Evolutionary conservation across 2,329 filamentous ascomycete genomes (phyloP).

Genomic region (Teratosphaeria nubilosa): DNA sequence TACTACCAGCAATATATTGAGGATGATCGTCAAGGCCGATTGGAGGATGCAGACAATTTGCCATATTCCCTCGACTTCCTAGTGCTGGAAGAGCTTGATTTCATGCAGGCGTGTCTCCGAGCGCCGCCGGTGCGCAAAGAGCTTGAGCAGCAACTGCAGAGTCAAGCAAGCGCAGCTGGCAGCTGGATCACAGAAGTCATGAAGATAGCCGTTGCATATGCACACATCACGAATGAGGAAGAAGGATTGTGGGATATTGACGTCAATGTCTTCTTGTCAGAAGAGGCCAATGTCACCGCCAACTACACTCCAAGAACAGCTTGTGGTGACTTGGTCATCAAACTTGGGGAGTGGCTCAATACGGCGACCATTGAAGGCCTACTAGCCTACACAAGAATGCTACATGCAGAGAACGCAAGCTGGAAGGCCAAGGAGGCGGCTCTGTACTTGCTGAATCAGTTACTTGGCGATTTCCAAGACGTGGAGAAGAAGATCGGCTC

Average conservation of each 20-base stretch:
- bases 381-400: conserved; percentile 61
- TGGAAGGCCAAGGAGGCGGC: conserved; percentile 69
- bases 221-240: conserved; percentile 84
- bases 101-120: conserved; percentile 81
- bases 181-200: conserved; percentile 83
- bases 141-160: conserved; percentile 66
- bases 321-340: conserved; percentile 84
- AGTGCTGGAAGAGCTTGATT: conserved; percentile 86
- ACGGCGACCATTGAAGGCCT: conserved; percentile 67
- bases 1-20: conserved; percentile 81
- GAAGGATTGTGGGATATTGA: conserved; percentile 95
- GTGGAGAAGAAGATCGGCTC: conserved; percentile 59
- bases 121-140: conserved; percentile 82
- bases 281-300: conserved; percentile 87
- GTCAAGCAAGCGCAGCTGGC: conserved; percentile 48
- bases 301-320: conserved; percentile 94
- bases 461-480: conserved; percentile 75
- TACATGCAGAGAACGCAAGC: conserved; percentile 51
- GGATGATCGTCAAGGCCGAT: conserved; percentile 71
- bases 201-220: conserved; percentile 73
- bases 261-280: conserved; percentile 86
- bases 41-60: conserved; percentile 84
- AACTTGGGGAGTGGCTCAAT: conserved; percentile 82
- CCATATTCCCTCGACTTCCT: conserved; percentile 92
- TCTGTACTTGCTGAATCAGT: conserved; percentile 74